Evolutionary conservation across 306 rosid genomes (phyloP), one percentile per base, ranked within the genome.

Genomic region (Coriaria nepalensis): DNA sequence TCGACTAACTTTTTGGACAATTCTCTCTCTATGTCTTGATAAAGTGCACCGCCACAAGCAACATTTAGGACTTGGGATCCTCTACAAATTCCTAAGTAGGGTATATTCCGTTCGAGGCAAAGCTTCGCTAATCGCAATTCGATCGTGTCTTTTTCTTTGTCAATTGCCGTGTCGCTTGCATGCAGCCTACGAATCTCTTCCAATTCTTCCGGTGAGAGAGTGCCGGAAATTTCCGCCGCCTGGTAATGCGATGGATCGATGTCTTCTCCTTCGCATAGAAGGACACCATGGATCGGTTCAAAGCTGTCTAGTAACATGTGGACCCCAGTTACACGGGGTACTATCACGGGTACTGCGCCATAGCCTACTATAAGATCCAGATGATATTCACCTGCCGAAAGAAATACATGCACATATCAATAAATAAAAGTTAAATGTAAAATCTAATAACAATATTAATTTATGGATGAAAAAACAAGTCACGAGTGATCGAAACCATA

Each of bases 241-340:
- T 78, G 81, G 35, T 88, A 88, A 36, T 70, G 87, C 13, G 86
- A 78, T 2, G 97, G 97, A 57, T 88, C 97, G 8, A 88, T 88
- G 59, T 83, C 97, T 56, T 88, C 97, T 38, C 97, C 97, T 70
- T 88, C 95, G 50, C 93, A 83, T 7, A 88, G 90, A 33, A 88
- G 86, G 9, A 84, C 97, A 9, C 97, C 97, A 68, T 88, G 97
- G 69, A 88, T 88, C 32, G 96, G 96, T 63, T 83, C 95, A 48
- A 88, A 88, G 62, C 96, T 88, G 20, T 85, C 80, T 33, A 88
- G 39, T 14, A 88, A 53, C 86, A 66, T 72, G 20, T 83, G 86
- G 10, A 83, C 80, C 46, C 96, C 96, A 13, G 78, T 59, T 4
- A 88, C 96, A 37, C 96, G 77, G 5, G 95, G 96, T 40, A 83